phyloP scores from a whole-genome alignment of 306 rosid genomes.

The Cicer yamashitae region DNA sequence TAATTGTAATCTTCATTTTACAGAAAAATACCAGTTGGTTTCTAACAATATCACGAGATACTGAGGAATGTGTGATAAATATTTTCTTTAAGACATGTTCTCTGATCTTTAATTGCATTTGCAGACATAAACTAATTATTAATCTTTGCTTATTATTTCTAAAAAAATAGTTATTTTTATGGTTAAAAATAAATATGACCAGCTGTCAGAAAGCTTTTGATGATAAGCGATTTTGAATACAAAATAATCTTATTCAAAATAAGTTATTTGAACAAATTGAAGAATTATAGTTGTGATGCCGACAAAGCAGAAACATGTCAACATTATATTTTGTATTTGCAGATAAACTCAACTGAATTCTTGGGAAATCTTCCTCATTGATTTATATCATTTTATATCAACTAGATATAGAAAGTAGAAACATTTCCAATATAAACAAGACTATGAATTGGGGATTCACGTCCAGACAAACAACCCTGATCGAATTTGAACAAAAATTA shows the following conservation, averaged over 20 bases:
- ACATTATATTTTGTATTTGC: slow-evolving; percentile 16
- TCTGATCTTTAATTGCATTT: slow-evolving; percentile 27
- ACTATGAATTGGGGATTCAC: slow-evolving; percentile 12
- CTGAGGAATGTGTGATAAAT: slow-evolving; percentile 6
- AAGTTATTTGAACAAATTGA: slow-evolving; percentile 14
- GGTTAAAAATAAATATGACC: neutral
- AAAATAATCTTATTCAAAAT: neutral
- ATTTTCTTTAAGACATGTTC: slow-evolving; percentile 28
- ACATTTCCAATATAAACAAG: neutral
- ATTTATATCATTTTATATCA: slow-evolving; percentile 7
- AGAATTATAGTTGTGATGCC: slow-evolving; percentile 29
- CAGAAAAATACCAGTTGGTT: no score
- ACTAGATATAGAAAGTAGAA: slow-evolving; percentile 8
- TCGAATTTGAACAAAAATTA: slow-evolving; percentile 30
- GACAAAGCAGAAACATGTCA: slow-evolving; percentile 21
- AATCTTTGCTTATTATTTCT: neutral
- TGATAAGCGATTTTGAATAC: slow-evolving; percentile 5
- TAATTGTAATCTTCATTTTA: no score
- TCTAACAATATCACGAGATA: slow-evolving; percentile 3
- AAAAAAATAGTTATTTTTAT: neutral
- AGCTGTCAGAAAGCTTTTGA: neutral
- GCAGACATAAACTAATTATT: slow-evolving; percentile 14
- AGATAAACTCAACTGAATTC: slow-evolving; percentile 25
- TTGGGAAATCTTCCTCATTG: slow-evolving; percentile 13
- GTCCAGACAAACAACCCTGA: neutral